Evolutionary conservation across 345 rosid species (phyloP).

Genomic region (Lagerstroemia speciosa): DNA sequence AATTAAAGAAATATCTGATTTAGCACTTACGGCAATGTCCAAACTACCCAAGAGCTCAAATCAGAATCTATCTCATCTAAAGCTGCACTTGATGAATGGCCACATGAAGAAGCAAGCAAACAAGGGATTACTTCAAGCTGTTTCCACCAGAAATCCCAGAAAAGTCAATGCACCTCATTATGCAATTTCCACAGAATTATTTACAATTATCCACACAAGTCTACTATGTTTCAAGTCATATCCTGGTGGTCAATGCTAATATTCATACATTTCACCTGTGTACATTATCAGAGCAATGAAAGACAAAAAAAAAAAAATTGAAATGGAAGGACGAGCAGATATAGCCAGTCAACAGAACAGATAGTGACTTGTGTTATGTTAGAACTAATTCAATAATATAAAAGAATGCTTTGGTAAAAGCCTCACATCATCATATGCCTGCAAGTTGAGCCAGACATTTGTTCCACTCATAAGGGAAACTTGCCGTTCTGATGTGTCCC

Average conservation of each 20-base stretch:
- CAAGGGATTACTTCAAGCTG: conserved; percentile 89
- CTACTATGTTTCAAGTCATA: neutral
- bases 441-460: conserved; percentile 90
- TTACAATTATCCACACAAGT: neutral
- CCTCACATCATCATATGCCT: conserved; percentile 69
- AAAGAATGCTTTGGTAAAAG: neutral
- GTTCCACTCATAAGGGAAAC: conserved; percentile 97
- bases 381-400: neutral
- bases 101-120: conserved; percentile 55
- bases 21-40: conserved; percentile 72
- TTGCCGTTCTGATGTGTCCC: conserved; percentile 93
- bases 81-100: conserved; percentile 23
- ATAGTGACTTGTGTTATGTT: neutral
- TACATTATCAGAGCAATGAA: neutral
- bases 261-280: neutral
- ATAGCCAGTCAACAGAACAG: neutral
- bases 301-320: neutral
- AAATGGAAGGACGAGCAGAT: neutral
- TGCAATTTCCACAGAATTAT: neutral
- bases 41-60: conserved; percentile 48
- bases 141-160: conserved; percentile 18
- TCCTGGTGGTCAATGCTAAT: neutral
- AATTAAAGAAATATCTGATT: neutral
- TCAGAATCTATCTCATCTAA: conserved; percentile 22
- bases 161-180: neutral